A percentile compares a stretch with the other conserved stretches of the same genome.
Conservation (phyloP, 2,329 filamentous ascomycete genomes). For the Scolecobasidium constrictum region DNA sequence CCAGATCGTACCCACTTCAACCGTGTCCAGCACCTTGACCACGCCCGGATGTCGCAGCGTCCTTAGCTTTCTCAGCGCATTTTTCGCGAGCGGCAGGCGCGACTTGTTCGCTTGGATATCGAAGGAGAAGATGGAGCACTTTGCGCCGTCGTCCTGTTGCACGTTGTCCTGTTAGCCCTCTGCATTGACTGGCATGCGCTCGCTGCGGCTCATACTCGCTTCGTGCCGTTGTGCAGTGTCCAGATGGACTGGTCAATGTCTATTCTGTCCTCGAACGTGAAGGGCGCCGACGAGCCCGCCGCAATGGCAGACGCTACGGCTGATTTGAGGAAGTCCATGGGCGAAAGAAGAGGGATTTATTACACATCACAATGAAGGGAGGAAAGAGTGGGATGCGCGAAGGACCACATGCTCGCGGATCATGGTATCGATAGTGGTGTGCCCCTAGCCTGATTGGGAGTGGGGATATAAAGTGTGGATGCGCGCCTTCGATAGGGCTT, state of each 20-base stretch:
- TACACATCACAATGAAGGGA: too few relatives aligned
- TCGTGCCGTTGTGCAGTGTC: slow-evolving; percentile 91
- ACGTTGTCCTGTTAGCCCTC: too few relatives aligned
- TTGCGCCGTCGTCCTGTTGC: slow-evolving; percentile 89
- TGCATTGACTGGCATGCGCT: too few relatives aligned
- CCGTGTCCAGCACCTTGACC: slow-evolving; percentile 84
- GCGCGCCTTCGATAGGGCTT: too few relatives aligned
- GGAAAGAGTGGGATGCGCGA: too few relatives aligned
- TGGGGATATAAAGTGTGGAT: too few relatives aligned
- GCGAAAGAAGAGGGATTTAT: too few relatives aligned
- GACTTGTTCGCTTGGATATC: slow-evolving; percentile 73
- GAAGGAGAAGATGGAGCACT: slow-evolving; percentile 96
- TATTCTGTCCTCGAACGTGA: slow-evolving; percentile 83
- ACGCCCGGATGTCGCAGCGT: slow-evolving; percentile 91
- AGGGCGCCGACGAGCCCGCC: slow-evolving; percentile 86
- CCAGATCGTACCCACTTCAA: slow-evolving; percentile 53
- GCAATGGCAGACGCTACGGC: slow-evolving; percentile 94
- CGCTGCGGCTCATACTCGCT: slow-evolving; percentile 58
- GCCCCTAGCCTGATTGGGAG: too few relatives aligned
- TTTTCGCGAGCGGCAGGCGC: slow-evolving; percentile 75
- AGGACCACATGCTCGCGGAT: too few relatives aligned
- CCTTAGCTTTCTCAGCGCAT: slow-evolving; percentile 85
- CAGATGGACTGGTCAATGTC: slow-evolving; percentile 91
- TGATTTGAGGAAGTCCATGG: slow-evolving; percentile 96
- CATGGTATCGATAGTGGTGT: too few relatives aligned